Base-by-base conservation (phyloP, 1,284 basidiomycete species). In the Stygiomarasmius scandens region DNA sequence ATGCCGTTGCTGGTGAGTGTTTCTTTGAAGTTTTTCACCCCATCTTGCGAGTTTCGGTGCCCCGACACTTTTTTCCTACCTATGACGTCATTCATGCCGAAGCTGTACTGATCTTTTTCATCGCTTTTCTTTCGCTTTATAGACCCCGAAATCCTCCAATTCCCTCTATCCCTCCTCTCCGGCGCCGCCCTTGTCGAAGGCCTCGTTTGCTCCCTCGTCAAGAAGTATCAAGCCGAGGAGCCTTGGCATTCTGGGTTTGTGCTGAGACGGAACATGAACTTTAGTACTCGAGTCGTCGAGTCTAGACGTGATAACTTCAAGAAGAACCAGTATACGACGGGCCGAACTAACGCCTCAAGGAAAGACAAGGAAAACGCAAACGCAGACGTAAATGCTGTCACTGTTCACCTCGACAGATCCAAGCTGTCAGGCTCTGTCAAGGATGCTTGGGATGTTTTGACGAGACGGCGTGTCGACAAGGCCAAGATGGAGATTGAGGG, bases 101-200 rank as follows among this genome's bases (percentile, higher is more conserved):
- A n/a, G n/a, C n/a, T n/a, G n/a, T n/a, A n/a, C n/a, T n/a, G n/a
- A n/a, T n/a, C n/a, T n/a, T n/a, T 29, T 32, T 50, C 3, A 55
- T 23, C 1, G 20, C 22, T 29, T 45, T 34, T 32, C 52, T 27
- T n/a, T 19, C 14, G 2, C 24, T 44, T 36, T 10, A 41, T 56
- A 86, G 84, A 80, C 59, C 73, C 76, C 3, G 81, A 86, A 57
- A 68, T 82, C 55, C 66, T 83, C 49, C 74, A 71, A 47, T 83
- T 79, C 63, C 77, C 79, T 2, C 61, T 85, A 10, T 82, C 81
- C 5, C 62, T 81, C 22, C 74, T 87, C 14, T 83, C 84, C 0
- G 75, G 73, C 0, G 75, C 76, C 10, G 79, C 80, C 1, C 64
- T 87, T 2, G 64, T 80, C 9, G 77, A 81, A 3, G 74, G 76